Base-by-base conservation (phyloP, 2,329 filamentous ascomycete genomes). In the Rhynchosporium graminicola region DNA sequence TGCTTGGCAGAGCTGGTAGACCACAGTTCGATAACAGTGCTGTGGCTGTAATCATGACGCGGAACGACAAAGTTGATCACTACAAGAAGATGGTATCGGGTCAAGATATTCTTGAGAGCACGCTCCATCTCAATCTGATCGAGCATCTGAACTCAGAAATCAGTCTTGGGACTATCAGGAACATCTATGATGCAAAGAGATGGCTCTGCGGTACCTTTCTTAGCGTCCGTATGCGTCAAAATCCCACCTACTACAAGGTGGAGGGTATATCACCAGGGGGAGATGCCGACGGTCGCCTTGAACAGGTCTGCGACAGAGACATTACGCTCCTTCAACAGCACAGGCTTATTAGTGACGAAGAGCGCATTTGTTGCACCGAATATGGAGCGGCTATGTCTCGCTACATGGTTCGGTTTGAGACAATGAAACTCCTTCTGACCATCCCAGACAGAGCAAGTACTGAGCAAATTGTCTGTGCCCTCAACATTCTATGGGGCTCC, bases 81-180 rank as follows among this genome's bases (percentile, higher is more conserved):
- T 96, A 95, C 70, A 84, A 92, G 68, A 85, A 80, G 67, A 86
- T 96, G 78, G 84, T 91, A 1, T 87, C 88, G 0, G 90, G 90
- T 0, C 80, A 87, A 59, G 88, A 94, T 65, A 78, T 85, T 2
- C 76, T 96, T 1, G 92, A 96, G 72, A 96, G 91, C 74, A 87
- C 82, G 20, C 78, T 96, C 6, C 91, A 96, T 75, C 78, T 86
- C 33, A 92, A 94, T 68, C 77, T 96, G 0, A 87, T 93, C 55
- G 90, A 94, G 67, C 91, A 96, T 70, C 75, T 96, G 67, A 96
- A 96, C 71, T 91, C 91, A 1, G 91, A 96, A 71, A 88, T 94
- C 54, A 87, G 88, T 1, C 79, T 96, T 1, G 87, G 89, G 0
- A 92, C 89, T 0, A 86, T 96, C 59, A 82, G 77, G 4, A 82